phyloP scores from a whole-genome alignment of 345 rosid genomes.

The Brassica juncea region DNA sequence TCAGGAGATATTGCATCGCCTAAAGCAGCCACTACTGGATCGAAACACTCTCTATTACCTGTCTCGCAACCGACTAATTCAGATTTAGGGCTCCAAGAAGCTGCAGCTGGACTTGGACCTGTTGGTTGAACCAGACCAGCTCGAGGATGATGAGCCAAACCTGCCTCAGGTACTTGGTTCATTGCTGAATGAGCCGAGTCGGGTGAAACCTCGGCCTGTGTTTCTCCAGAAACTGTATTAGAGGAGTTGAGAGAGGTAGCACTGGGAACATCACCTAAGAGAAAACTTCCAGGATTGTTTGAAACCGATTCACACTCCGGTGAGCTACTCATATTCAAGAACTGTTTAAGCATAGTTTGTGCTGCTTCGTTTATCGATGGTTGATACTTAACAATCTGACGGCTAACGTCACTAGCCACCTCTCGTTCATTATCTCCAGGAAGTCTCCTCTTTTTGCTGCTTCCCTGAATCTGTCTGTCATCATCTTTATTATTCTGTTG shows the following conservation, averaged over 20 bases:
- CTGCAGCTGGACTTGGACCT: constrained; percentile 43
- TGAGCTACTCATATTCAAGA: constrained; percentile 55
- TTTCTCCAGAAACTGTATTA: constrained; percentile 46
- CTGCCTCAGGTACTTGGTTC: constrained; percentile 7
- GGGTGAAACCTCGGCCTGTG: constrained; percentile 51
- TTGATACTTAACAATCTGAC: constrained; percentile 73
- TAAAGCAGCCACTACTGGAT: constrained; percentile 46
- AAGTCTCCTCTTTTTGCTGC: constrained; percentile 81
- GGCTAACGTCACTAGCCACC: constrained; percentile 44
- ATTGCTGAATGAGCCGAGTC: constrained; percentile 42
- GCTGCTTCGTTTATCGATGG: constrained; percentile 74
- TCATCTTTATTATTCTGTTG: constrained; percentile 67
- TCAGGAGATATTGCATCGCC: constrained; percentile 47
- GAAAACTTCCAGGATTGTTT: constrained; percentile 46
- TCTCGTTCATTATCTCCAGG: constrained; percentile 53
- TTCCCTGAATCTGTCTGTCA: constrained; percentile 57
- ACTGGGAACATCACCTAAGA: constrained; percentile 49
- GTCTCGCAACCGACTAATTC: constrained; percentile 47
- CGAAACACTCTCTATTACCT: constrained; percentile 47
- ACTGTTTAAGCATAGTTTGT: constrained; percentile 62
- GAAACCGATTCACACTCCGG: constrained; percentile 51
- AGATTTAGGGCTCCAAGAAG: constrained; percentile 45
- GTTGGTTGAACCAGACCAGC: constrained; percentile 35
- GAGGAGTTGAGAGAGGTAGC: constrained; percentile 43
- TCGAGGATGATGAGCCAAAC: constrained; percentile 22